phyloP scores from a whole-genome alignment of 768 basidiomycete genomes.

The Lyophyllum atratum region DNA sequence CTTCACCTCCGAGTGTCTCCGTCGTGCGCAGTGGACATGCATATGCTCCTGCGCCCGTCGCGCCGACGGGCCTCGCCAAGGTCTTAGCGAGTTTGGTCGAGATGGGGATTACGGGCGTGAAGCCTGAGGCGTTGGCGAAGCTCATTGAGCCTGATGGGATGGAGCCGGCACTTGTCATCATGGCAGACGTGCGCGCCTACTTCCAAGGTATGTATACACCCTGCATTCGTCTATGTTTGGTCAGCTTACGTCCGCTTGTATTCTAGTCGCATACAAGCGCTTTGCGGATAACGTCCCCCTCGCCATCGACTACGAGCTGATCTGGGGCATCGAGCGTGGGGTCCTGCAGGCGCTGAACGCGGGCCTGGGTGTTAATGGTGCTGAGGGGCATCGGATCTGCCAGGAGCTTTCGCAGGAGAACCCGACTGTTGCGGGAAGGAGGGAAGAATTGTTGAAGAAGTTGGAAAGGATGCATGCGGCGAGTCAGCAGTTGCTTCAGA shows the following conservation, averaged over 20 bases:
- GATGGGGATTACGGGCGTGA: slow-evolving; percentile 39
- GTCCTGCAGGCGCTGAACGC: slow-evolving; percentile 46
- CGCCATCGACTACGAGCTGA: slow-evolving; percentile 56
- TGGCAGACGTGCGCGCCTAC: slow-evolving; percentile 73
- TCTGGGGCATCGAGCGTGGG: slow-evolving; percentile 50
- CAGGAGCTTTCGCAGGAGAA: slow-evolving; percentile 42
- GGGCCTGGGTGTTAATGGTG: slow-evolving; percentile 54
- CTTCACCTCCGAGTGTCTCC: too few species aligned
- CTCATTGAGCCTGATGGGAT: slow-evolving; percentile 51
- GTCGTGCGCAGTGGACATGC: too few species aligned
- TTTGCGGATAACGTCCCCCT: slow-evolving; percentile 58
- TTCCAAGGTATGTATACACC: slow-evolving; percentile 62
- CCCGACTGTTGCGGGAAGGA: background rate
- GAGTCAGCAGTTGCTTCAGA: slow-evolving; percentile 22
- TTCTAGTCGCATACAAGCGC: slow-evolving; percentile 58
- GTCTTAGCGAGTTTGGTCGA: slow-evolving; percentile 36
- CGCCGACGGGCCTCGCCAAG: slow-evolving; percentile 30
- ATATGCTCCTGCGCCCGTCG: too few species aligned
- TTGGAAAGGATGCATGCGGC: slow-evolving; percentile 15
- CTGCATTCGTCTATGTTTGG: too few species aligned
- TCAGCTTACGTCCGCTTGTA: too few species aligned
- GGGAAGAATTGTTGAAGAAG: slow-evolving; percentile 15
- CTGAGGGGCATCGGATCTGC: slow-evolving; percentile 48
- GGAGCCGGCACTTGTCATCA: slow-evolving; percentile 61
- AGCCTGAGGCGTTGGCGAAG: slow-evolving; percentile 46